These are phyloP conservation scores for Solanum pinnatisectum DNA, from an alignment of 257 asterid genomes.

Conservation along the genomic window DNA sequence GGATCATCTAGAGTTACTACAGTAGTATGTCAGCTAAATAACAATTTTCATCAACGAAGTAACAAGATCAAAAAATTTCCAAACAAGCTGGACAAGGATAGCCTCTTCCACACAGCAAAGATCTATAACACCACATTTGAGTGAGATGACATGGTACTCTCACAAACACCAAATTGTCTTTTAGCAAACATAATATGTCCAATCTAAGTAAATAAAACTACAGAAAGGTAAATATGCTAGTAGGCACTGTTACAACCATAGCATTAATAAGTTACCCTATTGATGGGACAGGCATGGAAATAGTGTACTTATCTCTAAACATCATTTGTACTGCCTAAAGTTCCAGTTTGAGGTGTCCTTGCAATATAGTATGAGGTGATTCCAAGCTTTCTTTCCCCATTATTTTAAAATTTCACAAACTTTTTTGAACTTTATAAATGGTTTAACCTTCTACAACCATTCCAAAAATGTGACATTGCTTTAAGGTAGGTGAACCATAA, in stretches of 20 bases:
- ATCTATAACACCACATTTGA: neutral
- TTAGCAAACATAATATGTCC: neutral
- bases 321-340: neutral
- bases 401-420: neutral
- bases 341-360: neutral
- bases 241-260: neutral
- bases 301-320: neutral
- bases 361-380: neutral
- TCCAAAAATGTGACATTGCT: neutral
- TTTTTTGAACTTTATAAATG: neutral
- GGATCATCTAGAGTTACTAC: neutral
- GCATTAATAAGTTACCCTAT: neutral
- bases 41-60: neutral
- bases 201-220: neutral
- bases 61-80: neutral
- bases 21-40: neutral
- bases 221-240: neutral
- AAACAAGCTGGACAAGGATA: neutral
- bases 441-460: neutral
- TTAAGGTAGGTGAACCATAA: neutral
- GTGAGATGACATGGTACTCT: neutral
- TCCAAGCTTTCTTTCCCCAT: neutral
- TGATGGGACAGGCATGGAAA: neutral
- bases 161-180: neutral
- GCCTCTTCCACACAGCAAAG: neutral